Percentiles rank a stretch among this genome's conserved stretches.
These are phyloP conservation scores for Rhizodiscina lignyota DNA, from an alignment of 495 filamentous ascomycete genomes.

Conservation along the genomic window DNA sequence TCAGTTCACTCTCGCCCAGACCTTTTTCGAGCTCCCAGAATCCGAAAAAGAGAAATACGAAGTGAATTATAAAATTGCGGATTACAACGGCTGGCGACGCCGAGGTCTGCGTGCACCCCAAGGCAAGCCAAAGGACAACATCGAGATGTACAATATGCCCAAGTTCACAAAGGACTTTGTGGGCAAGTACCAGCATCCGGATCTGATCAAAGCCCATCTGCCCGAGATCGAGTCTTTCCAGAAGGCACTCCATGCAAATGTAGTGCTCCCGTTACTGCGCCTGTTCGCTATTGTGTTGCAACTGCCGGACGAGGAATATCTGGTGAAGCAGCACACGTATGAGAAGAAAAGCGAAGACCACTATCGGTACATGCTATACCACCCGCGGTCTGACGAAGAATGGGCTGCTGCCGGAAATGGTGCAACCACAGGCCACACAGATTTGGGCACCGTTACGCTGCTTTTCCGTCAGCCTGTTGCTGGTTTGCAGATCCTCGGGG, in stretches of 20 bases:
- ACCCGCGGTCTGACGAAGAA: constrained; percentile 29
- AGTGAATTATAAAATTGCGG: constrained; percentile 27
- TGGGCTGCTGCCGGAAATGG: constrained; percentile 22
- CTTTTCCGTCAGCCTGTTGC: constrained; percentile 39
- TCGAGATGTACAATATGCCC: constrained; percentile 37
- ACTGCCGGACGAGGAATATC: constrained; percentile 29
- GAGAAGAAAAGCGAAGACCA: constrained; percentile 27
- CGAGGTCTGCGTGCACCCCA: constrained; percentile 14
- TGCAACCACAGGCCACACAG: constrained; percentile 28
- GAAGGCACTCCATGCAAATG: constrained; percentile 27
- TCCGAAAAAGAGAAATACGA: constrained; percentile 36
- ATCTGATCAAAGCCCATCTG: constrained; percentile 24
- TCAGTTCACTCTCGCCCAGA: constrained; percentile 38
- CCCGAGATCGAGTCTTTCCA: constrained; percentile 31
- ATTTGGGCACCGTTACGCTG: constrained; percentile 36
- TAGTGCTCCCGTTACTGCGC: constrained; percentile 28
- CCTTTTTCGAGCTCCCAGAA: constrained; percentile 34
- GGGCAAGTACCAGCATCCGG: constrained; percentile 23
- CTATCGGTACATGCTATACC: constrained; percentile 40
- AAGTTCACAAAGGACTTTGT: constrained; percentile 33
- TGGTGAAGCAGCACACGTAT: constrained; percentile 32
- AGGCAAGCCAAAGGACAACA: constrained; percentile 28
- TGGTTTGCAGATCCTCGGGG: constrained; percentile 30
- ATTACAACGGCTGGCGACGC: constrained; percentile 27
- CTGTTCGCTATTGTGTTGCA: constrained; percentile 35